phyloP scores from a whole-genome alignment of 2,329 filamentous ascomycete species.

The Paecilomyces niveus region DNA sequence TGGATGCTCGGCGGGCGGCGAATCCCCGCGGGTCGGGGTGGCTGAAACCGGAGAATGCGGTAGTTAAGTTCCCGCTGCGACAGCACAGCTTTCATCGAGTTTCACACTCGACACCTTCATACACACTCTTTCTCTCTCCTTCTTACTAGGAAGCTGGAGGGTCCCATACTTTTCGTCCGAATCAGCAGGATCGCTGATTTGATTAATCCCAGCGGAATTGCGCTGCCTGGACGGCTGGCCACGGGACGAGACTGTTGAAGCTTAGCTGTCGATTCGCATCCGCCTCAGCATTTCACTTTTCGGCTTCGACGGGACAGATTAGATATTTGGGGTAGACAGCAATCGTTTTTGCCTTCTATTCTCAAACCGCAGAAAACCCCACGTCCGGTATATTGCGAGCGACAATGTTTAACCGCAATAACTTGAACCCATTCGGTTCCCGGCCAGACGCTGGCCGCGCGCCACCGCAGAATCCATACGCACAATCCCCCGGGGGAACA shows the following conservation, averaged over 20 bases:
- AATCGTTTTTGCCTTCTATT: not conserved
- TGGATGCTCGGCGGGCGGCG: conserved; percentile 6
- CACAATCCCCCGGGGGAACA: conserved; percentile 22
- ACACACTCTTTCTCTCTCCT: not conserved
- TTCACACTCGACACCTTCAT: not conserved
- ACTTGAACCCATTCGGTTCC: conserved; percentile 38
- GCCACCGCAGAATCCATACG: conserved; percentile 35
- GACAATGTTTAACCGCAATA: conserved; percentile 52
- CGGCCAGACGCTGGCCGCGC: conserved; percentile 35
- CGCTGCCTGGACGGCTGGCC: not conserved
- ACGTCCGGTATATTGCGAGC: not conserved
- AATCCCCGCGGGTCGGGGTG: conserved; percentile 11
- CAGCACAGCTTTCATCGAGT: not conserved
- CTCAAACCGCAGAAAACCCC: not conserved
- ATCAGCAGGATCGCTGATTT: not conserved
- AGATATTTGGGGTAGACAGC: not conserved
- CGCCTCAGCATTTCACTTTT: not conserved
- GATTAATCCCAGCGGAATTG: not conserved
- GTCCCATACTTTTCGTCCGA: not conserved
- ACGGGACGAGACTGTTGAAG: not conserved
- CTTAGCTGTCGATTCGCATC: not conserved
- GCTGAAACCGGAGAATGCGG: conserved; percentile 4
- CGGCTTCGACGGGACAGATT: not conserved
- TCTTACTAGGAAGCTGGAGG: not conserved
- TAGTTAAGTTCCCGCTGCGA: not conserved